Conservation (phyloP, 257 asterid genomes). For the Paulownia fortunei region DNA sequence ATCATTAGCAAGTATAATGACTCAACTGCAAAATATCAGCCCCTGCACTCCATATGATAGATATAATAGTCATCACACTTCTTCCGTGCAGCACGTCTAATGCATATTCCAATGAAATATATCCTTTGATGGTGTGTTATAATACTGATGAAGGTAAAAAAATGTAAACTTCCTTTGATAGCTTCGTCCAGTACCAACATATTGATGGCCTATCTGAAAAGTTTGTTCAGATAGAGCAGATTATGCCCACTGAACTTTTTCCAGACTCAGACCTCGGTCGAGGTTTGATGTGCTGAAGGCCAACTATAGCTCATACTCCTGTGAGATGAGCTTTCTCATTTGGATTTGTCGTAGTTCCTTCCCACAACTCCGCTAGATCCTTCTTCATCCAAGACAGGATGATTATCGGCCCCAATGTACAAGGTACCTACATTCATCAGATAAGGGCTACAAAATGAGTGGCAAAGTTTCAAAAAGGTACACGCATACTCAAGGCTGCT, state of each 20-base stretch:
- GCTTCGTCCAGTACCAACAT: neutral
- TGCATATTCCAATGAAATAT: neutral
- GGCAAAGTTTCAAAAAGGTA: neutral
- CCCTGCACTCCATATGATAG: neutral
- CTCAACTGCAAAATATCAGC: neutral
- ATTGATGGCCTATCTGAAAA: neutral
- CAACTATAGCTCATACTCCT: constrained; percentile 47
- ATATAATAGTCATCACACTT: neutral
- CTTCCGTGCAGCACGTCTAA: neutral
- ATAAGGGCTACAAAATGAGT: neutral
- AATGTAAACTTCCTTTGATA: constrained; percentile 10
- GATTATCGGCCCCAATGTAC: constrained; percentile 85
- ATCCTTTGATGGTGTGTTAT: neutral
- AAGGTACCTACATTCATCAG: constrained; percentile 69
- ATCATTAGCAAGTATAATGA: too few relatives aligned
- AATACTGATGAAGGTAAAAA: constrained; percentile 1
- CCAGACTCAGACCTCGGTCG: neutral
- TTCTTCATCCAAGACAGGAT: constrained; percentile 79
- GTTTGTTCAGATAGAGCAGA: neutral
- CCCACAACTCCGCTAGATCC: constrained; percentile 89
- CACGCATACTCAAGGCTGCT: too few relatives aligned
- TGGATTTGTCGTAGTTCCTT: constrained; percentile 54
- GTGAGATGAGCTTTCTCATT: constrained; percentile 64
- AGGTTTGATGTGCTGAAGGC: neutral
- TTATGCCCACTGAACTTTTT: neutral